A percentile compares a stretch with the other conserved stretches of the same genome.
Evolutionary conservation across 2,329 filamentous ascomycete genomes (phyloP).

Genomic region (Microdochium paspali): DNA sequence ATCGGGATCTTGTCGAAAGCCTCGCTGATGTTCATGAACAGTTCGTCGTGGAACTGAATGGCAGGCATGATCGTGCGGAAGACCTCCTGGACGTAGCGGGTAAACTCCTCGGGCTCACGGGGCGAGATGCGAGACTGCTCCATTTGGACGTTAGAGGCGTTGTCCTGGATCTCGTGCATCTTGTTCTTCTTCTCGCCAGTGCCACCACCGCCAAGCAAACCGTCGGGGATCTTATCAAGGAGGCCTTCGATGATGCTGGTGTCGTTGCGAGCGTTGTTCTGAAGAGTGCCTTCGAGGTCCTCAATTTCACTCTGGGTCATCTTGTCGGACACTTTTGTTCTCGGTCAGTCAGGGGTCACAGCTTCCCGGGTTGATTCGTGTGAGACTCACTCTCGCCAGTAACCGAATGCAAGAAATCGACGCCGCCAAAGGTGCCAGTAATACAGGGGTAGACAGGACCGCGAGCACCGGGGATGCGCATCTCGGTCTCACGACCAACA

Average conservation of each 20-base stretch:
- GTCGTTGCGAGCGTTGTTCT: constrained; percentile 53
- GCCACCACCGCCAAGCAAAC: constrained; percentile 61
- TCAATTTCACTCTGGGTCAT: constrained; percentile 85
- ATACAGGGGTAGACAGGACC: constrained; percentile 68
- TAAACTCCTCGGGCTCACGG: constrained; percentile 75
- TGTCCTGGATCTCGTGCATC: constrained; percentile 70
- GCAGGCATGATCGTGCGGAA: constrained; percentile 79
- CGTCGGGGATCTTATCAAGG: constrained; percentile 71
- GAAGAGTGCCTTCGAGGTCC: constrained; percentile 75
- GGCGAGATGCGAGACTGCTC: constrained; percentile 66
- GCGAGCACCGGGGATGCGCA: constrained; percentile 59
- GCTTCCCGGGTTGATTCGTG: not conserved
- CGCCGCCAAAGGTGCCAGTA: constrained; percentile 89
- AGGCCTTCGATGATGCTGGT: constrained; percentile 70
- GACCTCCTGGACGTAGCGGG: constrained; percentile 62
- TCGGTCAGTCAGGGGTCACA: not conserved
- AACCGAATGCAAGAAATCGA: constrained; percentile 88
- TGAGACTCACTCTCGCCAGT: constrained; percentile 49
- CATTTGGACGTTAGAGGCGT: constrained; percentile 67
- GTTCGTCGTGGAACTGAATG: constrained; percentile 82
- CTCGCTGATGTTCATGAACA: constrained; percentile 69
- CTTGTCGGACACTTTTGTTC: constrained; percentile 64
- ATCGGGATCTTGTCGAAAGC: constrained; percentile 80
- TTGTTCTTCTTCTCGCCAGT: constrained; percentile 55
- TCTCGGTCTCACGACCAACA: constrained; percentile 64